Evolutionary conservation across 129 eudicot species (phyloP).

Genomic region (Escallonia rubra): DNA sequence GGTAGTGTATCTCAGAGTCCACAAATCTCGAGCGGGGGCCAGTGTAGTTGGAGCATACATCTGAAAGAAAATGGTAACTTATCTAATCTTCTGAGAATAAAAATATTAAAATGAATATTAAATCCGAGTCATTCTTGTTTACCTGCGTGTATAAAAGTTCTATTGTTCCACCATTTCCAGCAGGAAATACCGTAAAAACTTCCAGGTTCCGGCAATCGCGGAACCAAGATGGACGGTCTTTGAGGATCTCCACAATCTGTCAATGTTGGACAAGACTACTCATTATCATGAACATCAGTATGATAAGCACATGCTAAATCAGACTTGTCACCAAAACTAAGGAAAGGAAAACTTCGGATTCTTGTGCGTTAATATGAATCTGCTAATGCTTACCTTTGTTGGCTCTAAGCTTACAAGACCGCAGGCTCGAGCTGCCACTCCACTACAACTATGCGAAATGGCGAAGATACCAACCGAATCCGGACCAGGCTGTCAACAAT

Average conservation of each 20-base stretch:
- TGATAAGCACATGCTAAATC: too few relatives aligned
- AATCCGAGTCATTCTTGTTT: conserved; percentile 1
- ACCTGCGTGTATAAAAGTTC: conserved; percentile 94
- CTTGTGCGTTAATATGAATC: neutral
- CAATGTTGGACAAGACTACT: neutral
- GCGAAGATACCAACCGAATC: conserved; percentile 98
- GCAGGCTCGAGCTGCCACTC: conserved; percentile 99
- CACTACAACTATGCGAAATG: conserved; percentile 86
- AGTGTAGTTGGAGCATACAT: conserved; percentile 92
- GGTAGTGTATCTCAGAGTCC: conserved; percentile 93
- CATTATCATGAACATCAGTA: neutral
- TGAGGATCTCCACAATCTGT: conserved; percentile 92
- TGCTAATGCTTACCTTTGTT: conserved; percentile 45
- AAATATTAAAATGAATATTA: neutral
- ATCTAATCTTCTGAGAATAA: neutral
- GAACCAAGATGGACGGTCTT: conserved; percentile 97
- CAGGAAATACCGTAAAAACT: conserved; percentile 78
- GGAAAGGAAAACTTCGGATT: neutral
- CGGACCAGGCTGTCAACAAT: conserved; percentile 95
- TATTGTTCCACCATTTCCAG: conserved; percentile 93
- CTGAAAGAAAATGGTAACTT: conserved; percentile 29
- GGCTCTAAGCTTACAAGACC: conserved; percentile 96
- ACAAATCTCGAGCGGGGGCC: conserved; percentile 97
- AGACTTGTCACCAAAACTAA: neutral
- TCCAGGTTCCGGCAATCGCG: conserved; percentile 95